phyloP scores from a whole-genome alignment of 192 early-diverging fungal species.

The Gigaspora rosea region DNA sequence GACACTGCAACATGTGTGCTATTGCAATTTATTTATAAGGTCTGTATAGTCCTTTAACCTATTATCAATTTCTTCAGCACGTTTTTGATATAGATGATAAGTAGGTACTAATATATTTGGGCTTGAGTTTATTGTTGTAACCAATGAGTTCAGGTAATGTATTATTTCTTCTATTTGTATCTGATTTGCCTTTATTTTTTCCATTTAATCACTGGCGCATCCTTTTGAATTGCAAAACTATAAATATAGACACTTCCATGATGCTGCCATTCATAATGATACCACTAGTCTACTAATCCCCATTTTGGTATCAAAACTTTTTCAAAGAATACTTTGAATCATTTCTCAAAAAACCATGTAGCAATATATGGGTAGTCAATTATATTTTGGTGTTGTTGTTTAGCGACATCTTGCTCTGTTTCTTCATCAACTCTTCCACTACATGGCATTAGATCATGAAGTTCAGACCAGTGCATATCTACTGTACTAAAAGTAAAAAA shows the following conservation, averaged over 20 bases:
- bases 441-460: background rate
- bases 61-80: background rate
- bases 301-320: background rate
- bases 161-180: slow-evolving; percentile 1
- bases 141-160: background rate
- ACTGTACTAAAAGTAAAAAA: background rate
- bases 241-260: background rate
- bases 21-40: background rate
- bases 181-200: background rate
- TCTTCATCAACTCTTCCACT: background rate
- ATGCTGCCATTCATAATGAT: slow-evolving; percentile 5
- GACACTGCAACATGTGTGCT: background rate
- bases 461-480: background rate
- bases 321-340: background rate
- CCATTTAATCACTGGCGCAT: background rate
- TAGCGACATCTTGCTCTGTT: background rate
- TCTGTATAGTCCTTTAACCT: background rate
- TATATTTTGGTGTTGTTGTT: background rate
- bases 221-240: background rate
- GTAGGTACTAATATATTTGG: background rate
- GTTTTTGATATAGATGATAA: background rate
- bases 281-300: background rate
- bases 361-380: slow-evolving; percentile 2
- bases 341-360: background rate
- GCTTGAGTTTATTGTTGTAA: background rate